A percentile compares a stretch with the other conserved stretches of the same genome.
Evolutionary conservation across 1,284 basidiomycete species (phyloP).

Genomic region (Microbotryomycetes sp.): DNA sequence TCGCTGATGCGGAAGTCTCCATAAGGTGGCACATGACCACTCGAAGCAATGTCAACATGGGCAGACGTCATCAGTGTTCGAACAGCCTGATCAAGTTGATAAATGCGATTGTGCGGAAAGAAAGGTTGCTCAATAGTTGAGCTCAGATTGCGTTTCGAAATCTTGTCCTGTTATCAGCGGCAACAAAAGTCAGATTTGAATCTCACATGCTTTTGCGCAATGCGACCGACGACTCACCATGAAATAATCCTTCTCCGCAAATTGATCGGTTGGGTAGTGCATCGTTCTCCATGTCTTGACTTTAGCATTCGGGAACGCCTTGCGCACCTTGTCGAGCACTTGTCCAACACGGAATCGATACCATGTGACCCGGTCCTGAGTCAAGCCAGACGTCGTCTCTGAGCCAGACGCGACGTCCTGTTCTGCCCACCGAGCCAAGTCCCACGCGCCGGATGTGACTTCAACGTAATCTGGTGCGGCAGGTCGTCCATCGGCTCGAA

Average conservation of each 20-base stretch:
- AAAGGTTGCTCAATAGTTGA: slow-evolving; percentile 14
- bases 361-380: slow-evolving; percentile 40
- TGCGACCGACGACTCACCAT: slow-evolving; percentile 23
- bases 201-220: not conserved
- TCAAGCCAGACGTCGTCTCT: slow-evolving; percentile 37
- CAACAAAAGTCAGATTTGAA: not conserved
- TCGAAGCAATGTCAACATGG: not conserved
- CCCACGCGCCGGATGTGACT: slow-evolving; percentile 42
- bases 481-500: slow-evolving; percentile 31
- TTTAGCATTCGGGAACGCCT: slow-evolving; percentile 31
- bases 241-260: slow-evolving; percentile 36
- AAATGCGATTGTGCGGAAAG: slow-evolving; percentile 35
- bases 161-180: slow-evolving; percentile 27
- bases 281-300: slow-evolving; percentile 30
- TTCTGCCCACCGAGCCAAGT: slow-evolving; percentile 43
- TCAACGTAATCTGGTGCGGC: slow-evolving; percentile 42
- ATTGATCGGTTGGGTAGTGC: slow-evolving; percentile 33
- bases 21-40: slow-evolving; percentile 7
- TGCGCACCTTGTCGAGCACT: slow-evolving; percentile 25
- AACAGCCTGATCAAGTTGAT: slow-evolving; percentile 33
- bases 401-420: slow-evolving; percentile 38
- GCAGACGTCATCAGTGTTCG: slow-evolving; percentile 32
- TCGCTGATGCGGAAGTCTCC: slow-evolving; percentile 33
- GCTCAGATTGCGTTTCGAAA: slow-evolving; percentile 10
- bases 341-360: slow-evolving; percentile 37